phyloP scores from a whole-genome alignment of 768 basidiomycete genomes.

The Pleurotus djamor region DNA sequence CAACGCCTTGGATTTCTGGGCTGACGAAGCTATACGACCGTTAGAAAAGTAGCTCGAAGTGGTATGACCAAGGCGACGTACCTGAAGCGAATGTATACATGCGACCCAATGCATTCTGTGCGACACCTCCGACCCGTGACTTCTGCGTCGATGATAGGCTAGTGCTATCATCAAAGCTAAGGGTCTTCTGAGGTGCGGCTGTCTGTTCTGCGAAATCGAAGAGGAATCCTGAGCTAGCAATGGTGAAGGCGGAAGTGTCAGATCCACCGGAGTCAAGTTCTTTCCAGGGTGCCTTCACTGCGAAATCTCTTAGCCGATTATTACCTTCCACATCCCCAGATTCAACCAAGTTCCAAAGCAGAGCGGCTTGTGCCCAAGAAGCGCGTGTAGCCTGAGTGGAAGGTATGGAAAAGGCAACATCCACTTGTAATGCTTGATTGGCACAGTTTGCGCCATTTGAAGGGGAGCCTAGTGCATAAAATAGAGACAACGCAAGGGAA shows the following conservation, averaged over 20 bases:
- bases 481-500: slow-evolving; percentile 47
- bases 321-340: slow-evolving; percentile 42
- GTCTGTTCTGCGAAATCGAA: slow-evolving; percentile 63
- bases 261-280: slow-evolving; percentile 40
- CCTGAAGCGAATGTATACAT: slow-evolving; percentile 63
- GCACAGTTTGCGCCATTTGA: slow-evolving; percentile 41
- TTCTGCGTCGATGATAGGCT: slow-evolving; percentile 46
- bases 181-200: slow-evolving; percentile 32
- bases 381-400: slow-evolving; percentile 45
- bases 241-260: slow-evolving; percentile 31
- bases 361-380: slow-evolving; percentile 53
- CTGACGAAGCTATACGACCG: slow-evolving; percentile 47
- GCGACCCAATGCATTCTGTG: slow-evolving; percentile 42
- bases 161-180: slow-evolving; percentile 44
- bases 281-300: slow-evolving; percentile 47
- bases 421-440: slow-evolving; percentile 51
- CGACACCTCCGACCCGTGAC: slow-evolving; percentile 33
- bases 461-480: slow-evolving; percentile 43
- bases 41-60: neutral
- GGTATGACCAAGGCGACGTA: slow-evolving; percentile 23
- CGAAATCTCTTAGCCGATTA: slow-evolving; percentile 40
- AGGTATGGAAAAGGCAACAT: slow-evolving; percentile 40
- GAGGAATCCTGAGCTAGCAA: slow-evolving; percentile 44
- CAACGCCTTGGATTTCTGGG: slow-evolving; percentile 46
- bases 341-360: slow-evolving; percentile 59